phyloP scores from a whole-genome alignment of 345 rosid genomes.

The Eucalyptus rudis region DNA sequence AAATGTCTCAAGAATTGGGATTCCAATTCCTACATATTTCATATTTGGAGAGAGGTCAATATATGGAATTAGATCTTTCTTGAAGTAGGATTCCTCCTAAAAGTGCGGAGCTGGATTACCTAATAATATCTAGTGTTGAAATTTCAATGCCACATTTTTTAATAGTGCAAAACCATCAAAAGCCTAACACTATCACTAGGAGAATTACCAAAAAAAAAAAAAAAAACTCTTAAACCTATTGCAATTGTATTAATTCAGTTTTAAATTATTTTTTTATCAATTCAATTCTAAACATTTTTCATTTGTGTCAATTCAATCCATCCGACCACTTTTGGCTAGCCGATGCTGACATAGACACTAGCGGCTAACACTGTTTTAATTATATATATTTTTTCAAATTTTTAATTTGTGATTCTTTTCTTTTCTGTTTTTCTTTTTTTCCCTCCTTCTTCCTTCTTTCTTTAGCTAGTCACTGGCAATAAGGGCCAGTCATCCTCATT shows the following conservation, averaged over 20 bases:
- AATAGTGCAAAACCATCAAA: background rate
- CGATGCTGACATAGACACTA: rapidly evolving
- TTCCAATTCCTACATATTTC: background rate
- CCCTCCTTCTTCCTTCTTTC: too few relatives aligned
- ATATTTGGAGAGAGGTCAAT: background rate
- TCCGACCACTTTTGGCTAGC: too few relatives aligned
- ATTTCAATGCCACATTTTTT: background rate
- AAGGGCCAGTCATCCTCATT: too few relatives aligned
- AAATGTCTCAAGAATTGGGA: background rate
- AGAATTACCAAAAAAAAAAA: too few relatives aligned
- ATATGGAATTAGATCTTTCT: background rate
- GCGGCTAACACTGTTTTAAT: rapidly evolving
- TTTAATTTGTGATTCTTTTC: too few relatives aligned
- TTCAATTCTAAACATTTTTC: too few relatives aligned
- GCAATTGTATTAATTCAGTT: too few relatives aligned
- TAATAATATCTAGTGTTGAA: background rate
- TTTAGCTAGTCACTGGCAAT: too few relatives aligned
- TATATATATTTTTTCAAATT: too few relatives aligned
- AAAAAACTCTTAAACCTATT: too few relatives aligned
- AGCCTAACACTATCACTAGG: background rate
- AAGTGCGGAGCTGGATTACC: background rate
- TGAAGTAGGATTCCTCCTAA: background rate
- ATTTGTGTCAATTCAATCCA: rapidly evolving
- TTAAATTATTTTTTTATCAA: rapidly evolving
- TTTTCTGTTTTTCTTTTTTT: too few relatives aligned